Evolutionary conservation across 169 alveolate species (phyloP).

Genomic region (Eimeria brunetti): DNA sequence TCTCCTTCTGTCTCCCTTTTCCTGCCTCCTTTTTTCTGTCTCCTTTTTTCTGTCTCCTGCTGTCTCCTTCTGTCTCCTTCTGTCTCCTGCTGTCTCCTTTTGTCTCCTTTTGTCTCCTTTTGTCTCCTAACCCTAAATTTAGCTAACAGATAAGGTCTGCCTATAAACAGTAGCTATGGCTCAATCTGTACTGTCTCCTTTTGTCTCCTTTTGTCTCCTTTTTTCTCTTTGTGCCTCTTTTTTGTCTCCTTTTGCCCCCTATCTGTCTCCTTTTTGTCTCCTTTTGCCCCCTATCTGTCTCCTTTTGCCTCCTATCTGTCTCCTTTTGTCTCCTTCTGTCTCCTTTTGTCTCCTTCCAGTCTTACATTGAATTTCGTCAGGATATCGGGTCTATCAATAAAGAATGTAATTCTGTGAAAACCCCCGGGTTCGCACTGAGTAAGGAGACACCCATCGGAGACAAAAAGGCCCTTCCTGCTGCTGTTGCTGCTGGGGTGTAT

Average conservation of each 20-base stretch:
- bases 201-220: neutral
- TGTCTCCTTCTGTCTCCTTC: neutral
- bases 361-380: slow-evolving; percentile 87
- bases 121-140: too few relatives aligned
- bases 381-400: slow-evolving; percentile 93
- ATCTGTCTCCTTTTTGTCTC: too few relatives aligned
- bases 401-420: slow-evolving; percentile 92
- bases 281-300: too few relatives aligned
- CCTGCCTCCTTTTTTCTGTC: neutral
- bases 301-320: too few relatives aligned
- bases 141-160: too few relatives aligned
- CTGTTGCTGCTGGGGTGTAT: neutral
- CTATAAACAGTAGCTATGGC: slow-evolving; percentile 86
- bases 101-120: too few relatives aligned
- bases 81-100: neutral
- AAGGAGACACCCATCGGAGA: slow-evolving; percentile 78
- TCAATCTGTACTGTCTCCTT: neutral
- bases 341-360: neutral
- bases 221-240: neutral
- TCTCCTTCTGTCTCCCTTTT: neutral
- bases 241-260: neutral
- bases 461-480: neutral
- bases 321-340: neutral
- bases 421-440: slow-evolving; percentile 95
- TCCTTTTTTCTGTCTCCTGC: neutral